Evolutionary conservation across 768 basidiomycete genomes (phyloP).

Genomic region (Tremella fuciformis): DNA sequence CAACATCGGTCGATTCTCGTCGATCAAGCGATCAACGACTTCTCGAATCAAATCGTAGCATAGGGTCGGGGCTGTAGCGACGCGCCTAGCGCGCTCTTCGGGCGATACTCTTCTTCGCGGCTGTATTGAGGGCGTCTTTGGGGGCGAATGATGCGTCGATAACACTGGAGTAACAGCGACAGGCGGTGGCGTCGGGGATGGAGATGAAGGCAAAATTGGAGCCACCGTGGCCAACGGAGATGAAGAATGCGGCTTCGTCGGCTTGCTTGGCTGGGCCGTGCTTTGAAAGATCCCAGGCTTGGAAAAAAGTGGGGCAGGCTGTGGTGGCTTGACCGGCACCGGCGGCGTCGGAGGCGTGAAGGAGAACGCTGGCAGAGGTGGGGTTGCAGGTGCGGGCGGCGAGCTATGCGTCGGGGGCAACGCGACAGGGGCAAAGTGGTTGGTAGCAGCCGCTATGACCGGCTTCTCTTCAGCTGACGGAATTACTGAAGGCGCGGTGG

Average conservation of each 20-base stretch:
- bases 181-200: not conserved
- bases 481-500: not conserved
- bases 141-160: not conserved
- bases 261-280: not conserved
- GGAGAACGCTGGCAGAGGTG: not conserved
- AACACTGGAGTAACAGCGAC: not conserved
- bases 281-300: slow-evolving; percentile 9
- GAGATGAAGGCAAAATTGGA: not conserved
- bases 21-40: slow-evolving; percentile 21
- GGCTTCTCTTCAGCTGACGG: not conserved
- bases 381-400: not conserved
- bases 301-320: slow-evolving; percentile 15
- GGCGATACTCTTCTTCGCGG: not conserved
- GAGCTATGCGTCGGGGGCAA: not conserved
- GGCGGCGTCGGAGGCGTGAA: not conserved
- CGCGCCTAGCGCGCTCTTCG: not conserved
- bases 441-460: not conserved
- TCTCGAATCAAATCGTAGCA: slow-evolving; percentile 22
- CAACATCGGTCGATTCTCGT: not conserved
- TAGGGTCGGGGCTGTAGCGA: slow-evolving; percentile 1
- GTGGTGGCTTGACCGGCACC: not conserved
- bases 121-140: not conserved
- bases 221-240: not conserved
- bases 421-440: not conserved
- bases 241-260: not conserved